These are phyloP conservation scores for Graphilbum fragrans DNA, from an alignment of 2,329 filamentous ascomycete genomes.

Conservation along the genomic window DNA sequence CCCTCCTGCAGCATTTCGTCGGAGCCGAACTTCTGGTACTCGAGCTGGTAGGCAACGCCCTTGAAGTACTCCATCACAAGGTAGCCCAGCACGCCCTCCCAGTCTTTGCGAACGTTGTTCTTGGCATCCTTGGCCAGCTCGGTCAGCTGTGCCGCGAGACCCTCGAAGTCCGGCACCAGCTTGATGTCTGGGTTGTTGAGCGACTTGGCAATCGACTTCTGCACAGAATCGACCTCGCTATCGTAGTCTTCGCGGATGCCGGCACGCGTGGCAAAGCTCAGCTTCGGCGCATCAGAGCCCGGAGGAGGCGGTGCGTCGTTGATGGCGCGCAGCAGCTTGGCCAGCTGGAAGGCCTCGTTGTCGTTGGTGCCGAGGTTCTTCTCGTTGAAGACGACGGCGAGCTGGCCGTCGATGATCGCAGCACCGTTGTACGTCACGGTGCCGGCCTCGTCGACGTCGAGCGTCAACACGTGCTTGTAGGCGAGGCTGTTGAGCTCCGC, in stretches of 20 bases:
- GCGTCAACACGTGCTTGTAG: slow-evolving; percentile 27
- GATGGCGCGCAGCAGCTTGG: slow-evolving; percentile 29
- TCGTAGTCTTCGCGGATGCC: slow-evolving; percentile 32
- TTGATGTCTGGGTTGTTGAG: slow-evolving; percentile 27
- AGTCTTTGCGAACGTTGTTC: slow-evolving; percentile 23
- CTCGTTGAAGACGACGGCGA: slow-evolving; percentile 34
- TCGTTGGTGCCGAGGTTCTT: slow-evolving; percentile 32
- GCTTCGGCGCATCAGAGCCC: slow-evolving; percentile 9
- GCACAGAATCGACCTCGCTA: slow-evolving; percentile 24
- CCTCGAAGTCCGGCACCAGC: slow-evolving; percentile 35
- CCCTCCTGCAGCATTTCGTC: slow-evolving; percentile 36
- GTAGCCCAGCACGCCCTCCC: slow-evolving; percentile 29
- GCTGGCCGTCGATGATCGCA: slow-evolving; percentile 29
- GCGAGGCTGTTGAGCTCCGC: slow-evolving; percentile 32
- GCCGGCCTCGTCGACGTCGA: slow-evolving; percentile 30
- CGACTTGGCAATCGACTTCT: slow-evolving; percentile 21
- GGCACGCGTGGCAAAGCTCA: slow-evolving; percentile 31
- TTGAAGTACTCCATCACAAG: slow-evolving; percentile 28
- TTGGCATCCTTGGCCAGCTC: slow-evolving; percentile 17
- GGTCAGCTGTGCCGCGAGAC: slow-evolving; percentile 23
- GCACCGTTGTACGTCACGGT: slow-evolving; percentile 30
- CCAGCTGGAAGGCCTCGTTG: slow-evolving; percentile 21
- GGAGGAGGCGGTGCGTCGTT: slow-evolving; percentile 24
- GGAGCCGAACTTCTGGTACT: slow-evolving; percentile 6
- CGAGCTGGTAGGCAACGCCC: slow-evolving; percentile 19